These are phyloP conservation scores for Candida endomychidarum DNA, from an alignment of 805 yeast genomes.

Conservation along the genomic window DNA sequence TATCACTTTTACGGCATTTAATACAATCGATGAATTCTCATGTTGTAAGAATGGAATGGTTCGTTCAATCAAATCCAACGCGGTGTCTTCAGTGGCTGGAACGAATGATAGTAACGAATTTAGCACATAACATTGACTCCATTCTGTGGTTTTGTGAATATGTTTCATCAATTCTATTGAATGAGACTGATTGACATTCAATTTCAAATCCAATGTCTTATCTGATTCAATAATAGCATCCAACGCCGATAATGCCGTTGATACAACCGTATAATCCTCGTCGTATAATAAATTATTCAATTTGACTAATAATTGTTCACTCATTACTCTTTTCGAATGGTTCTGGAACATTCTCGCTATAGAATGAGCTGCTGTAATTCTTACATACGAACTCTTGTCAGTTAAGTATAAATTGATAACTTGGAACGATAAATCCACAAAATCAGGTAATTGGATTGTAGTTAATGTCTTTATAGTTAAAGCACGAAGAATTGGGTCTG, in stretches of 20 bases:
- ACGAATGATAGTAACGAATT: conserved; percentile 65
- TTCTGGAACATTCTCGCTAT: conserved; percentile 66
- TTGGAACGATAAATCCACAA: conserved; percentile 44
- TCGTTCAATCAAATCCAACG: conserved; percentile 61
- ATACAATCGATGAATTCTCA: conserved; percentile 75
- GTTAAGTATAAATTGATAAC: conserved; percentile 34
- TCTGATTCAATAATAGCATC: conserved; percentile 61
- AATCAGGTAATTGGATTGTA: conserved; percentile 56
- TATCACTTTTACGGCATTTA: conserved; percentile 72
- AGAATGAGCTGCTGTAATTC: conserved; percentile 68
- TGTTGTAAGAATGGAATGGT: conserved; percentile 74
- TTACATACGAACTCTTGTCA: conserved; percentile 57
- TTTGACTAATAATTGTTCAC: conserved; percentile 43
- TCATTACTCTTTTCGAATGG: conserved; percentile 47
- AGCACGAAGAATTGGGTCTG: conserved; percentile 50
- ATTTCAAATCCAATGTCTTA: conserved; percentile 43
- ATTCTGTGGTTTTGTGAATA: conserved; percentile 50
- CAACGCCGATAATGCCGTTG: conserved; percentile 71
- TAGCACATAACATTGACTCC: conserved; percentile 72
- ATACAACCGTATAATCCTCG: conserved; percentile 56
- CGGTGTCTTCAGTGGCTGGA: conserved; percentile 69
- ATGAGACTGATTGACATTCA: conserved; percentile 50
- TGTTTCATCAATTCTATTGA: conserved; percentile 33
- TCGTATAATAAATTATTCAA: conserved; percentile 59
- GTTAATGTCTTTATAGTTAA: conserved; percentile 66